phyloP scores from a whole-genome alignment of 1,284 basidiomycete species.

The Wallemia mellicola region DNA sequence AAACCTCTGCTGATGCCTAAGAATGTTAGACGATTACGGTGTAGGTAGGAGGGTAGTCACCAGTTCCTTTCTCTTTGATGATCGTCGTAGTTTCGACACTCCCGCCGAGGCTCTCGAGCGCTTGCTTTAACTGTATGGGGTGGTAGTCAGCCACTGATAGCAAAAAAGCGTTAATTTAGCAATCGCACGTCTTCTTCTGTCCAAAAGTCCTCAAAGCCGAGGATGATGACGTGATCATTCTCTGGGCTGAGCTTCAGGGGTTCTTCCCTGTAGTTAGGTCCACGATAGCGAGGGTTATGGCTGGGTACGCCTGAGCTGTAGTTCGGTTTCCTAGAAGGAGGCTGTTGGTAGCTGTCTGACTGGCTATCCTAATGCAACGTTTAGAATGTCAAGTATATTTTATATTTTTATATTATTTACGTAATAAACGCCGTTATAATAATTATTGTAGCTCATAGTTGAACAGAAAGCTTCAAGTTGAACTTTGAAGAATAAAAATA shows the following conservation, averaged over 20 bases:
- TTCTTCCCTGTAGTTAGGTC: conserved; percentile 17
- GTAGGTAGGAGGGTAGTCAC: conserved; percentile 17
- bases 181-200: conserved; percentile 57
- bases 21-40: conserved; percentile 9
- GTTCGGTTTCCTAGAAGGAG: neutral
- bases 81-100: conserved; percentile 34
- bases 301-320: neutral
- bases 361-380: neutral
- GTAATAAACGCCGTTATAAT: neutral
- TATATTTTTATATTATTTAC: neutral
- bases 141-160: conserved; percentile 12
- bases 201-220: conserved; percentile 62
- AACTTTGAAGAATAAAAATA: neutral
- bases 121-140: conserved; percentile 32
- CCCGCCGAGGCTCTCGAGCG: conserved; percentile 26
- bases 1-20: conserved; percentile 69
- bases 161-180: conserved; percentile 9
- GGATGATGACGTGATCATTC: conserved; percentile 64
- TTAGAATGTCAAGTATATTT: neutral
- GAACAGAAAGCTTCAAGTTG: neutral
- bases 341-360: neutral
- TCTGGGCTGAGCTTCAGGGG: conserved; percentile 43
- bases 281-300: neutral
- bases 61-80: conserved; percentile 70
- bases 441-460: neutral